A percentile compares a stretch with the other conserved stretches of the same genome.
Evolutionary conservation across 192 early-diverging fungal genomes (phyloP).

Genomic region (Rhizophagus clarus): DNA sequence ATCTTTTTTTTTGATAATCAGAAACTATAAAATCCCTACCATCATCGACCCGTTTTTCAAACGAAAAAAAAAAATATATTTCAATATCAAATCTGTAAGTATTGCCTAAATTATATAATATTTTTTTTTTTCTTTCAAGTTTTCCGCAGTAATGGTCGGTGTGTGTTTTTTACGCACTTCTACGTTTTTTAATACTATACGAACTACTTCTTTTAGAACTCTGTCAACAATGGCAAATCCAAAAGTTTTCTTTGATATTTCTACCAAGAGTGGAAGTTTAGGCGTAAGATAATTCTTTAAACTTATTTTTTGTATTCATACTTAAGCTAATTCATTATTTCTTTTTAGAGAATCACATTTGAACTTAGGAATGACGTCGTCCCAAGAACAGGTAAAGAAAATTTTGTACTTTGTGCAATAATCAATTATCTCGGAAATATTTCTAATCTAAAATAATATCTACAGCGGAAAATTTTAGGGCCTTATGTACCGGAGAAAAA

Average conservation of each 20-base stretch:
- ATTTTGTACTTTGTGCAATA: neutral
- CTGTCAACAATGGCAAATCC: conserved; percentile 16
- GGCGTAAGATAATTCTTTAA: conserved; percentile 47
- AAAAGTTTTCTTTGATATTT: conserved; percentile 1
- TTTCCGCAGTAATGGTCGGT: neutral
- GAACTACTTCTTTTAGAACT: conserved; percentile 4
- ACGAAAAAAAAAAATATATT: neutral
- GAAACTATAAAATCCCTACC: too few species aligned
- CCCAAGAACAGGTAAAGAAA: conserved; percentile 55
- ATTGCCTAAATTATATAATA: neutral
- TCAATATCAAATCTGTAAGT: neutral
- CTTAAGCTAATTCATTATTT: conserved; percentile 12
- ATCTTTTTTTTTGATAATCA: too few species aligned
- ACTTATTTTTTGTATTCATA: conserved; percentile 16
- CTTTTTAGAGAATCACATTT: conserved; percentile 54
- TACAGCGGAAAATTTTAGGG: conserved; percentile 96
- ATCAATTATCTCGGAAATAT: neutral
- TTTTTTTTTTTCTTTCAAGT: neutral
- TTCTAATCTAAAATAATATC: neutral
- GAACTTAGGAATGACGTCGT: conserved; percentile 68
- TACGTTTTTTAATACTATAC: neutral
- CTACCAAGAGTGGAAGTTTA: conserved; percentile 50
- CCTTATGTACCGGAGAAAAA: conserved; percentile 96
- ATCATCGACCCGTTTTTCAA: neutral
- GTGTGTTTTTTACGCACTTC: neutral